Conservation (phyloP, 768 basidiomycete genomes). For the Pleurotus pulmonarius region DNA sequence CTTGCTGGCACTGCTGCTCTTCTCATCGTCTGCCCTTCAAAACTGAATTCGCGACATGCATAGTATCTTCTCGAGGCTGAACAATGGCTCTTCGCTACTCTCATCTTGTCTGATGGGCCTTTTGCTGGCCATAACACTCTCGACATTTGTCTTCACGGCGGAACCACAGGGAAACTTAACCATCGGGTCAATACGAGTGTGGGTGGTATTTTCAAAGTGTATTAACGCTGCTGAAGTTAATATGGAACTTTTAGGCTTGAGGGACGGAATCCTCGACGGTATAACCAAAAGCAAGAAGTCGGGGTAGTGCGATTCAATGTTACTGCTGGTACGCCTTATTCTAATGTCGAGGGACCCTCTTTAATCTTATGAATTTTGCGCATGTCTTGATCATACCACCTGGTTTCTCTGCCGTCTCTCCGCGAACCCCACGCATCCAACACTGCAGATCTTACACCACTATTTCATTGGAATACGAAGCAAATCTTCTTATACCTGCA, state of each 20-base stretch:
- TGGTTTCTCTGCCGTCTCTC: background rate
- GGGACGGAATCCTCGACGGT: constrained; percentile 40
- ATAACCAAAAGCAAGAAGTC: constrained; percentile 66
- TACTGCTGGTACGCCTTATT: constrained; percentile 65
- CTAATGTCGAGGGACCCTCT: background rate
- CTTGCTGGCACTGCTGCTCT: no score
- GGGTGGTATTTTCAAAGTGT: constrained; percentile 20
- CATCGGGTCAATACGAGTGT: constrained; percentile 77
- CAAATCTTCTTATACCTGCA: constrained; percentile 85
- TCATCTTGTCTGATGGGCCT: constrained; percentile 75
- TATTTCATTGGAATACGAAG: constrained; percentile 98
- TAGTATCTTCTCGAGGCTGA: constrained; percentile 63
- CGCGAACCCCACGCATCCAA: background rate
- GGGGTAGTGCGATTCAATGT: constrained; percentile 82
- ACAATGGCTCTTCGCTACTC: constrained; percentile 69
- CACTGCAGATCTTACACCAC: constrained; percentile 64
- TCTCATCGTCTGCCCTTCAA: background rate
- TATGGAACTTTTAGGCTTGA: background rate
- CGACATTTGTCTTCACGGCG: constrained; percentile 63
- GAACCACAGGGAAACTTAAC: constrained; percentile 54
- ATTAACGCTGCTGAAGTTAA: constrained; percentile 3
- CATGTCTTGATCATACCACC: constrained; percentile 1
- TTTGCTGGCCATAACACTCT: constrained; percentile 66
- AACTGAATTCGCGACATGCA: constrained; percentile 47
- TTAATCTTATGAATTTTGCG: no score